A percentile compares a stretch with the other conserved stretches of the same genome.
These are phyloP conservation scores for Stachybotrys chartarum DNA, from an alignment of 2,329 filamentous ascomycete genomes.

Conservation along the genomic window DNA sequence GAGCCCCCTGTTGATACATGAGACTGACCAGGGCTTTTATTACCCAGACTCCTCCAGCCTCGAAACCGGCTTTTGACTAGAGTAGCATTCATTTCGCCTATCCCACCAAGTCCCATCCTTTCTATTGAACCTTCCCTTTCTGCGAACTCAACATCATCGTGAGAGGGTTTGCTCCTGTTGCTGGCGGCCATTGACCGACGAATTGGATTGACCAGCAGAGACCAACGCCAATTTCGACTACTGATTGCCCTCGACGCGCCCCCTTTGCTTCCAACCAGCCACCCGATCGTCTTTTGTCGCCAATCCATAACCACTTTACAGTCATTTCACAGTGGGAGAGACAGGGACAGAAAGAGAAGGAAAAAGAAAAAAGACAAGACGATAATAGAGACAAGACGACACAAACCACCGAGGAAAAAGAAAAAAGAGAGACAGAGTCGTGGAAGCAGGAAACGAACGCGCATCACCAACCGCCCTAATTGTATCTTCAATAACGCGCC, in stretches of 20 bases:
- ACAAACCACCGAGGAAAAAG: neutral
- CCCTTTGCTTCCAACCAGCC: neutral
- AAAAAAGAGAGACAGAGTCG: neutral
- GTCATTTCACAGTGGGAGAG: neutral
- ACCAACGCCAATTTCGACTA: neutral
- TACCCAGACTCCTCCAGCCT: neutral
- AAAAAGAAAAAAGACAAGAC: neutral
- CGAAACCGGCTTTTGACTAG: neutral
- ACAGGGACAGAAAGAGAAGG: neutral
- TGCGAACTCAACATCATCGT: neutral
- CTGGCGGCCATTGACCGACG: neutral
- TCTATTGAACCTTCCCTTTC: neutral
- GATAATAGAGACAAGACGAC: neutral
- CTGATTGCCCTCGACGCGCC: too few species aligned
- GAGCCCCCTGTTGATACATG: slow-evolving; percentile 1
- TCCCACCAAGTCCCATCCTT: neutral
- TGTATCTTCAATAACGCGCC: neutral
- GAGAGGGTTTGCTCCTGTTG: neutral
- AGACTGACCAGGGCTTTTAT: slow-evolving; percentile 1
- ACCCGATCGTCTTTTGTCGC: neutral
- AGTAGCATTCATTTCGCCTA: neutral
- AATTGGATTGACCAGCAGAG: neutral
- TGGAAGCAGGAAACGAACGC: neutral
- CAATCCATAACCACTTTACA: neutral
- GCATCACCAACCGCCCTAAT: neutral